Evolutionary conservation across 1,139 yeast species (phyloP).

Genomic region (Yamadazyma triangularis): DNA sequence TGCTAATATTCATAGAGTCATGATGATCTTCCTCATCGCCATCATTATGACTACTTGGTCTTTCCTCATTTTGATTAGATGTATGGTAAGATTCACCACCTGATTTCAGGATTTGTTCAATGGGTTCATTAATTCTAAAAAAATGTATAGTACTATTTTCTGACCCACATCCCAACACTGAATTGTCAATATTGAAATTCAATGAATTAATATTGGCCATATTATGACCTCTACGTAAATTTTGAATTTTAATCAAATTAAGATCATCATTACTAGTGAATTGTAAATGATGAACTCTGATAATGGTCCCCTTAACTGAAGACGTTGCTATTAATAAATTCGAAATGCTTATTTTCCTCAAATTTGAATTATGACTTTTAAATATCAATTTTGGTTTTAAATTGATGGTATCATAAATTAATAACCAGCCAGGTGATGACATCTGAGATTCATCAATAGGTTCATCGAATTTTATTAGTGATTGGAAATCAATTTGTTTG

Average conservation of each 20-base stretch:
- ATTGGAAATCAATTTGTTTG: constrained; percentile 9
- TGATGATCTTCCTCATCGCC: constrained; percentile 5
- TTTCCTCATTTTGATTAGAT: constrained; percentile 5
- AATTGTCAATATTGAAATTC: constrained; percentile 47
- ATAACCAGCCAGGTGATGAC: constrained; percentile 33
- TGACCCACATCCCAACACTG: constrained; percentile 61
- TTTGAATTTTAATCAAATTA: constrained; percentile 33
- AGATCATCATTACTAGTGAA: constrained; percentile 11
- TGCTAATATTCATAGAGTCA: constrained; percentile 5
- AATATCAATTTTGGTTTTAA: constrained; percentile 53
- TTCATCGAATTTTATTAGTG: constrained; percentile 10
- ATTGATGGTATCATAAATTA: constrained; percentile 58
- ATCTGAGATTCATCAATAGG: constrained; percentile 3
- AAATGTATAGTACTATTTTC: constrained; percentile 68
- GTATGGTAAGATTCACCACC: not conserved
- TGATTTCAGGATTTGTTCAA: no score
- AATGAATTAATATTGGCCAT: constrained; percentile 52
- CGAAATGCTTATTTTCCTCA: constrained; percentile 46
- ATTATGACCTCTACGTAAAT: constrained; percentile 68
- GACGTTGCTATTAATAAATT: constrained; percentile 58
- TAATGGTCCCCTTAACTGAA: constrained; percentile 67
- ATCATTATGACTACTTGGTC: constrained; percentile 6
- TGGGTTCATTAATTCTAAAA: constrained; percentile 37
- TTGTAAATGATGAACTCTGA: constrained; percentile 42
- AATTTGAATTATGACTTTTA: constrained; percentile 53